phyloP scores from a whole-genome alignment of 2,329 filamentous ascomycete genomes.

The Monilinia laxa region DNA sequence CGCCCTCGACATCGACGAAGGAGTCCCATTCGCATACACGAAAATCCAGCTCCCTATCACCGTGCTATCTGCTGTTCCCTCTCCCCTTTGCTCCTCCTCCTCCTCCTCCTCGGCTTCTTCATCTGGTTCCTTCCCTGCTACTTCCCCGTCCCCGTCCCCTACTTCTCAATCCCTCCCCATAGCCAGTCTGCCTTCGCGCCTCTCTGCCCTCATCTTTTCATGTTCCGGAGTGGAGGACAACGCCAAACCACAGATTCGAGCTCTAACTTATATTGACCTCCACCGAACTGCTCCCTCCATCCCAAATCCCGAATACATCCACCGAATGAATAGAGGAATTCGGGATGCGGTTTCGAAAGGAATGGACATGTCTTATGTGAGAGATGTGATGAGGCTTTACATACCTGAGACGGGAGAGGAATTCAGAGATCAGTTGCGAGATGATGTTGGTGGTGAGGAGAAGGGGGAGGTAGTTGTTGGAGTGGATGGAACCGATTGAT shows the following conservation, averaged over 20 bases:
- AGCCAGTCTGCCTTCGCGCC: too few relatives aligned
- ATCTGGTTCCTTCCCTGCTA: not conserved
- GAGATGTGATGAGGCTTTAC: not conserved
- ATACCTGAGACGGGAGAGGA: too few relatives aligned
- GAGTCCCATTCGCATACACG: conserved; percentile 58
- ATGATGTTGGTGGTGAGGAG: not conserved
- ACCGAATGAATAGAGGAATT: conserved; percentile 1
- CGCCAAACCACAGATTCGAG: not conserved
- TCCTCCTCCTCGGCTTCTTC: not conserved
- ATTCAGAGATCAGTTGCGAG: not conserved
- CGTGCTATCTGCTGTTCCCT: not conserved
- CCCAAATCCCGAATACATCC: not conserved
- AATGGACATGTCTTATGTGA: not conserved
- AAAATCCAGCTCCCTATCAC: not conserved
- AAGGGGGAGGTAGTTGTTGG: not conserved
- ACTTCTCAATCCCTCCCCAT: too few relatives aligned
- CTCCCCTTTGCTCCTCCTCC: not conserved
- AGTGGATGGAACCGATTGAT: not conserved
- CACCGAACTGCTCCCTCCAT: not conserved
- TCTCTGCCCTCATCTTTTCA: not conserved
- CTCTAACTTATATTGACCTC: not conserved
- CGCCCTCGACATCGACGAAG: conserved; percentile 57
- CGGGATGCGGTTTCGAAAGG: not conserved
- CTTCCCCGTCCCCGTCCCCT: not conserved
- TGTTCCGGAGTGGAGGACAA: too few relatives aligned